Evolutionary conservation across 2,329 filamentous ascomycete genomes (phyloP).

Genomic region (Arthrinium phaeospermum): DNA sequence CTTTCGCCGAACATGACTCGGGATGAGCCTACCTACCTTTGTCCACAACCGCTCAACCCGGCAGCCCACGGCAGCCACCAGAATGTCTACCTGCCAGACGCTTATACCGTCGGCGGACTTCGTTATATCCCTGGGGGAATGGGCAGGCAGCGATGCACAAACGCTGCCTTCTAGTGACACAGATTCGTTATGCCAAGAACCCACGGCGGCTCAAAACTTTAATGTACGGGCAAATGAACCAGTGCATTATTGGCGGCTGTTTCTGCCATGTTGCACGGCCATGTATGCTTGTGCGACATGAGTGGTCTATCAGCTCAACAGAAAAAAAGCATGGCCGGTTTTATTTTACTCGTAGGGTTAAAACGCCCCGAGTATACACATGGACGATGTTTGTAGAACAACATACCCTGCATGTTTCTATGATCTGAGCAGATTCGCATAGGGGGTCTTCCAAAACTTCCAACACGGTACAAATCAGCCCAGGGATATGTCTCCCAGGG

Average conservation of each 20-base stretch:
- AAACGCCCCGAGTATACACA: neutral
- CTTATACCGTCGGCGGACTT: neutral
- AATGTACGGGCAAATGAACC: constrained; percentile 3
- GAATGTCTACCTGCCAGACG: neutral
- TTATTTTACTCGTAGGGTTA: neutral
- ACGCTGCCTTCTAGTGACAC: neutral
- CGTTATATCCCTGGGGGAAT: neutral
- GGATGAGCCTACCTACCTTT: neutral
- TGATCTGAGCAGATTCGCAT: neutral
- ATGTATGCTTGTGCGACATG: neutral
- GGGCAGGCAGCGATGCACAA: neutral
- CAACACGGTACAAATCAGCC: neutral
- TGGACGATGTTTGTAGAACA: neutral
- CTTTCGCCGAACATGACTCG: neutral
- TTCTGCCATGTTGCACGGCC: neutral
- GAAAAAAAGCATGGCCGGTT: neutral
- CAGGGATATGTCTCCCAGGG: neutral
- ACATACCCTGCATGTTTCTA: neutral
- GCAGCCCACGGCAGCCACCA: neutral
- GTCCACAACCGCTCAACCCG: neutral
- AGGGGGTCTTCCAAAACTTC: neutral
- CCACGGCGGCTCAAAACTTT: neutral
- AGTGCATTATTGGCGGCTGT: neutral
- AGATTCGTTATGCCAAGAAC: neutral
- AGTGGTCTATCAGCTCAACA: neutral